A percentile compares a stretch with the other conserved stretches of the same genome.
These are phyloP conservation scores for Candida sp. DNA, from an alignment of 1,139 yeast species.

Conservation along the genomic window DNA sequence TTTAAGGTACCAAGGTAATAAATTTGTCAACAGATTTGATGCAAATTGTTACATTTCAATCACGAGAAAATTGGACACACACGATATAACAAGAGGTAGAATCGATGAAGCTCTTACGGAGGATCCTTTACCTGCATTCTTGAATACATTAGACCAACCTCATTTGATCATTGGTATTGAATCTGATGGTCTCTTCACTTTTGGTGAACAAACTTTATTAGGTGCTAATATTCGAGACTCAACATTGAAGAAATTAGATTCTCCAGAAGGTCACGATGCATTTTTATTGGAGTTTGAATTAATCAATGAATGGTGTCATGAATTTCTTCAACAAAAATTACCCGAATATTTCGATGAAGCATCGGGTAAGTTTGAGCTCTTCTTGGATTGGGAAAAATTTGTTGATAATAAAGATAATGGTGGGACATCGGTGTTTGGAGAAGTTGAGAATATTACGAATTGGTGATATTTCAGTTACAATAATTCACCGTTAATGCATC, in stretches of 20 bases:
- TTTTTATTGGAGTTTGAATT: conserved; percentile 84
- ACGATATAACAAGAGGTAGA: conserved; percentile 85
- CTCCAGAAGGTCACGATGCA: conserved; percentile 99
- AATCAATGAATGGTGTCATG: conserved; percentile 67
- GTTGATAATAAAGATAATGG: conserved; percentile 38
- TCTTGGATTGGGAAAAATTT: conserved; percentile 49
- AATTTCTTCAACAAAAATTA: conserved; percentile 57
- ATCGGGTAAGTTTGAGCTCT: conserved; percentile 45
- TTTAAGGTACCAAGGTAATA: conserved; percentile 88
- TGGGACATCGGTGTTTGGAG: conserved; percentile 86
- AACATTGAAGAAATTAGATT: conserved; percentile 63
- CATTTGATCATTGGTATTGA: conserved; percentile 83
- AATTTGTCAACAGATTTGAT: conserved; percentile 86
- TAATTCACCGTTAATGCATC: too few species aligned
- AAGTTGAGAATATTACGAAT: conserved; percentile 84
- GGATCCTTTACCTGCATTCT: conserved; percentile 40
- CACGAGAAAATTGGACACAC: conserved; percentile 91
- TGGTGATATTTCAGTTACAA: conserved; percentile 49
- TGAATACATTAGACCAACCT: conserved; percentile 63
- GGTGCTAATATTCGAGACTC: conserved; percentile 76
- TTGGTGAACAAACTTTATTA: conserved; percentile 82
- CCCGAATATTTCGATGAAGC: conserved; percentile 50
- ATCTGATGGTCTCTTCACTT: conserved; percentile 91
- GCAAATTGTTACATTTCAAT: conserved; percentile 96
- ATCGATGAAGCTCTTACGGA: conserved; percentile 21